Conservation (phyloP, 176 grass and related monocot species). For the Juncus effusus region DNA sequence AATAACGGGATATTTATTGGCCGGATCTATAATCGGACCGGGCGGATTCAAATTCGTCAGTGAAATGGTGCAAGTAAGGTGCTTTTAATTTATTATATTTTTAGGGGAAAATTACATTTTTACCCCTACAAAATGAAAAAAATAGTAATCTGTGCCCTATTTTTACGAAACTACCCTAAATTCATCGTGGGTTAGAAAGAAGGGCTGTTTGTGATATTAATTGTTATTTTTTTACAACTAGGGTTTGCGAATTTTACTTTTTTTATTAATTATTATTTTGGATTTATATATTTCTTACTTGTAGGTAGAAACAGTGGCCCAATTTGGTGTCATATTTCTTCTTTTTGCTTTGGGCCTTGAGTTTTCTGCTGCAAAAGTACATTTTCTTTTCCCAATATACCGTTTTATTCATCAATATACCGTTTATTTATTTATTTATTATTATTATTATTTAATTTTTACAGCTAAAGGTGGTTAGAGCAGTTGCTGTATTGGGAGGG, state of each 20-base stretch:
- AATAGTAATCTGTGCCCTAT: neutral
- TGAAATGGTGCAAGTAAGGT: conserved; percentile 99
- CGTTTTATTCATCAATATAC: neutral
- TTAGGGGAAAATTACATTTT: neutral
- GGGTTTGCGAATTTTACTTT: neutral
- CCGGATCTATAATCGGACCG: conserved; percentile 94
- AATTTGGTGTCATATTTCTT: conserved; percentile 99
- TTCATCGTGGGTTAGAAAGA: neutral
- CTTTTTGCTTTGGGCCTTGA: conserved; percentile 96
- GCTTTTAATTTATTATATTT: conserved; percentile 39
- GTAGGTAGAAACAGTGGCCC: conserved; percentile 98
- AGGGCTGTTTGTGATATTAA: too few species aligned
- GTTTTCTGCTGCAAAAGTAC: conserved; percentile 90
- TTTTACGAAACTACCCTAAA: neutral
- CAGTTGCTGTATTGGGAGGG: conserved; percentile 92
- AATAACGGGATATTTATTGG: conserved; percentile 98
- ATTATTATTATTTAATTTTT: conserved; percentile 27
- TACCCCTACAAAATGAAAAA: too few species aligned
- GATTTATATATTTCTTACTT: conserved; percentile 10
- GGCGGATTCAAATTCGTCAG: conserved; percentile 98
- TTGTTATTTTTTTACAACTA: too few species aligned
- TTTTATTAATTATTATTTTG: conserved; percentile 7
- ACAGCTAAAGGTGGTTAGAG: conserved; percentile 91
- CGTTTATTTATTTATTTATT: conserved; percentile 14
- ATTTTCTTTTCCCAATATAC: conserved; percentile 6